Evolutionary conservation across 2,329 filamentous ascomycete genomes (phyloP), one percentile per base, ranked within the genome.

Genomic region (Pestalotiopsis sp.): DNA sequence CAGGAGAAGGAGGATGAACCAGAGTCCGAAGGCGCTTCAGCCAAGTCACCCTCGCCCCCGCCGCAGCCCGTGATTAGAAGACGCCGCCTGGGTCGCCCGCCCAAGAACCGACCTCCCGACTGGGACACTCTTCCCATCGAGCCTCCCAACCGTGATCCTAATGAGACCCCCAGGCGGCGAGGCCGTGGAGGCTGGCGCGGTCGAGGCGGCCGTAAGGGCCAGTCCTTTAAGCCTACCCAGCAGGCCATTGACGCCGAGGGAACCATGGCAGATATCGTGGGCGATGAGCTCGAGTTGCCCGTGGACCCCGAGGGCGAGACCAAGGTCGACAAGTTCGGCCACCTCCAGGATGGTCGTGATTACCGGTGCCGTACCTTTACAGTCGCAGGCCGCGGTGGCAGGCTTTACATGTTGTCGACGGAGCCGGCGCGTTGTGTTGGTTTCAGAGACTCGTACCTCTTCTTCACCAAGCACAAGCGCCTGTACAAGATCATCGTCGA

Each of bases 401-500:
- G 95, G 67, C 89, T 97, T 12, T 99, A 99, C 88, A 99, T 99
- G 96, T 83, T 99, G 81, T 98, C 96, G 3, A 99, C 96, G 4
- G 96, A 99, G 78, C 97, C 96, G 4, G 96, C 96, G 27, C 92
- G 96, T 72, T 98, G 96, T 76, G 95, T 97, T 67, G 96, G 96
- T 17, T 99, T 99, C 86, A 89, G 96, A 73, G 96, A 99, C 85
- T 98, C 95, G 72, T 99, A 99, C 78, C 89, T 99, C 31, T 98
- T 99, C 86, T 99, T 99, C 85, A 97, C 96, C 72, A 99, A 98
- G 82, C 96, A 99, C 81, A 93, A 93, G 78, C 91, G 94, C 76
- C 91, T 99, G 14, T 96, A 94, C 88, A 99, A 99, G 84, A 97
- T 99, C 76, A 97, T 99, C 75, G 93, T 98, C 68, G 94, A 95